Conservation (phyloP, 2,329 filamentous ascomycete genomes). For the Botrytis galanthina region DNA sequence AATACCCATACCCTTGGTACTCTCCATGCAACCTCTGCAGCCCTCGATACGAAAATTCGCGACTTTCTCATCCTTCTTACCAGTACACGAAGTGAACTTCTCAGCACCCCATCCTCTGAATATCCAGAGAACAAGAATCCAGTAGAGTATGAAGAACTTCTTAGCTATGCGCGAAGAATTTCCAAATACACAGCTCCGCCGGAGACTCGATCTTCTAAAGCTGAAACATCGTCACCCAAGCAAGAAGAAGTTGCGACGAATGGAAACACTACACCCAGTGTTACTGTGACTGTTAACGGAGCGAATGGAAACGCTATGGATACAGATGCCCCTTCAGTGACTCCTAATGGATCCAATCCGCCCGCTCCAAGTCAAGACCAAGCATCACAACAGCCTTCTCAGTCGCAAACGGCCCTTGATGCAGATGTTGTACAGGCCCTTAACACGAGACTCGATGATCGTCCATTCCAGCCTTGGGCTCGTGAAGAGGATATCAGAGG, state of each 20-base stretch:
- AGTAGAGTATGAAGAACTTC: conserved; percentile 69
- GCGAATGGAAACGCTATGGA: conserved; percentile 26
- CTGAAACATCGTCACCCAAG: background rate
- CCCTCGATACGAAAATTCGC: conserved; percentile 70
- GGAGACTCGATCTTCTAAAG: conserved; percentile 18
- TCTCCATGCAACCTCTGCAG: conserved; percentile 63
- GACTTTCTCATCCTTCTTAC: conserved; percentile 68
- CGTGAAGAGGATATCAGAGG: conserved; percentile 64
- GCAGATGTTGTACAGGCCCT: conserved; percentile 42
- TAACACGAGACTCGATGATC: conserved; percentile 52
- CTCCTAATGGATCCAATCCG: conserved; percentile 2
- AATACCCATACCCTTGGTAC: conserved; percentile 68
- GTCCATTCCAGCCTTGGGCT: conserved; percentile 76
- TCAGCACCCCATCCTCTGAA: conserved; percentile 57
- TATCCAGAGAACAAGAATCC: conserved; percentile 51
- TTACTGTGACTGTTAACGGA: conserved; percentile 19
- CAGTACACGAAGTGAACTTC: conserved; percentile 69
- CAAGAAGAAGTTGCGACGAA: conserved; percentile 30
- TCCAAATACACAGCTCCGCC: conserved; percentile 72
- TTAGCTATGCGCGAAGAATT: conserved; percentile 76
- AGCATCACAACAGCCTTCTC: conserved; percentile 25
- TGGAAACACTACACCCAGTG: conserved; percentile 32
- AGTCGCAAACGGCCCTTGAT: conserved; percentile 36
- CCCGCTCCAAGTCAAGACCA: conserved; percentile 15
- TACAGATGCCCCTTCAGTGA: conserved; percentile 23